These are phyloP conservation scores for Trichoderma brevicompactum DNA, from an alignment of 2,329 filamentous ascomycete species.

Conservation along the genomic window DNA sequence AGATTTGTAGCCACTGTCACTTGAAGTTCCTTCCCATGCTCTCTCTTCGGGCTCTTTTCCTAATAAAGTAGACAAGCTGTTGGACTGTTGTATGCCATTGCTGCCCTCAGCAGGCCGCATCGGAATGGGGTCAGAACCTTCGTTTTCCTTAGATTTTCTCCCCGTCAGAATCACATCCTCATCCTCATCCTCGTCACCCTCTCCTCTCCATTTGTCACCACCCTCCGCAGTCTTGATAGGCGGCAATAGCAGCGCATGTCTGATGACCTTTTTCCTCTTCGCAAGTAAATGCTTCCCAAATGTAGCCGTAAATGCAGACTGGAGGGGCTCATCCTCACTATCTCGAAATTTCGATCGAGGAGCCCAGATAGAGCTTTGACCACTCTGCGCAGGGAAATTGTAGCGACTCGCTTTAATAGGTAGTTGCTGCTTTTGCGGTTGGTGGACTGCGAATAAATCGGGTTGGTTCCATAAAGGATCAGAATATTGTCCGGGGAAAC, in stretches of 20 bases:
- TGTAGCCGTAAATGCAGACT: slow-evolving; percentile 12
- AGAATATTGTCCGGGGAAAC: slow-evolving; percentile 19
- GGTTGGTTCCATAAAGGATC: slow-evolving; percentile 25
- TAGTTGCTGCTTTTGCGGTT: not conserved
- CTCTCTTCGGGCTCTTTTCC: slow-evolving; percentile 1
- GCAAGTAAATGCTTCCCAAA: slow-evolving; percentile 20
- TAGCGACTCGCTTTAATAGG: slow-evolving; percentile 37
- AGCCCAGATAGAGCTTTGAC: slow-evolving; percentile 44
- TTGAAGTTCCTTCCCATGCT: slow-evolving; percentile 12
- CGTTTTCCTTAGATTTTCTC: slow-evolving; percentile 17
- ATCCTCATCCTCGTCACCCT: slow-evolving; percentile 37
- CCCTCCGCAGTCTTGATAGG: slow-evolving; percentile 27
- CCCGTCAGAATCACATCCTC: slow-evolving; percentile 29
- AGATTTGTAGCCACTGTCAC: slow-evolving; percentile 17
- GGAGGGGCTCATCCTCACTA: slow-evolving; percentile 28
- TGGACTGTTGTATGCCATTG: not conserved
- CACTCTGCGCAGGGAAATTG: slow-evolving; percentile 40
- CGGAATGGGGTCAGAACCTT: not conserved
- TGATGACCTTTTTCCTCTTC: slow-evolving; percentile 12
- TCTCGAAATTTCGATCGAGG: slow-evolving; percentile 34
- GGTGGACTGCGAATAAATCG: slow-evolving; percentile 10
- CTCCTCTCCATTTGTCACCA: slow-evolving; percentile 33
- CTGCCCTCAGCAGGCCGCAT: not conserved
- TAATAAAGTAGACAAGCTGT: too few species aligned
- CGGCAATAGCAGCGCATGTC: not conserved